Conservation (phyloP, 768 basidiomycete genomes). For the Gymnopilus dilepis region DNA sequence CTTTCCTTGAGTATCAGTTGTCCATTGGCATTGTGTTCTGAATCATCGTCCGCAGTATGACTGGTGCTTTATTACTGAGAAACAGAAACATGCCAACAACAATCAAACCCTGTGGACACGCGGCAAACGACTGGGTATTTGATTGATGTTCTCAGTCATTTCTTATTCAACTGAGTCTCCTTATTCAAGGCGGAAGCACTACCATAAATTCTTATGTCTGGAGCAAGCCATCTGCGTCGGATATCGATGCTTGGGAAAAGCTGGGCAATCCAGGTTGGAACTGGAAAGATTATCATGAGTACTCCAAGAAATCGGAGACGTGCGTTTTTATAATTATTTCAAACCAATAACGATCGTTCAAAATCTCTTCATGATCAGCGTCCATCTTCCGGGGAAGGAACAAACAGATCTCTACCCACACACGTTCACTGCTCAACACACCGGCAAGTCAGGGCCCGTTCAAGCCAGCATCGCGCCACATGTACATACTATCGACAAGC, state of each 20-base stretch:
- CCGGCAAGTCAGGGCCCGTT: slow-evolving; percentile 34
- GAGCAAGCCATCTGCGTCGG: slow-evolving; percentile 35
- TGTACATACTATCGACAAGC: slow-evolving; percentile 29
- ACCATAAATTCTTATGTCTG: slow-evolving; percentile 47
- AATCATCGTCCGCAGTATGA: slow-evolving; percentile 31
- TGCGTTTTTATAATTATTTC: slow-evolving; percentile 20
- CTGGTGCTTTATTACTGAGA: slow-evolving; percentile 39
- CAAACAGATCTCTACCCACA: slow-evolving; percentile 31
- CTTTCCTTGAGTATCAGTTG: no score
- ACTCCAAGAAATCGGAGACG: slow-evolving; percentile 44
- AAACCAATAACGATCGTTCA: background rate
- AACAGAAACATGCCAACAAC: slow-evolving; percentile 32
- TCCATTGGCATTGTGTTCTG: no score
- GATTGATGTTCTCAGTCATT: background rate
- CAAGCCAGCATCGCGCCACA: slow-evolving; percentile 34
- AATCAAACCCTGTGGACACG: slow-evolving; percentile 32
- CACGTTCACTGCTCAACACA: slow-evolving; percentile 28
- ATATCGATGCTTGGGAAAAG: slow-evolving; percentile 43
- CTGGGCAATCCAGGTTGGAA: slow-evolving; percentile 65
- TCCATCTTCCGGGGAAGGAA: slow-evolving; percentile 32
- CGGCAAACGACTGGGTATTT: slow-evolving; percentile 38
- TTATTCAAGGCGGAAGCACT: slow-evolving; percentile 54
- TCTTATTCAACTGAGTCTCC: background rate
- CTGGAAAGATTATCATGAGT: slow-evolving; percentile 47
- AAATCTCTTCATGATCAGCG: slow-evolving; percentile 28